Evolutionary conservation across 2,329 filamentous ascomycete genomes (phyloP), one percentile per base, ranked within the genome.

Genomic region (Neospermospora avenae): DNA sequence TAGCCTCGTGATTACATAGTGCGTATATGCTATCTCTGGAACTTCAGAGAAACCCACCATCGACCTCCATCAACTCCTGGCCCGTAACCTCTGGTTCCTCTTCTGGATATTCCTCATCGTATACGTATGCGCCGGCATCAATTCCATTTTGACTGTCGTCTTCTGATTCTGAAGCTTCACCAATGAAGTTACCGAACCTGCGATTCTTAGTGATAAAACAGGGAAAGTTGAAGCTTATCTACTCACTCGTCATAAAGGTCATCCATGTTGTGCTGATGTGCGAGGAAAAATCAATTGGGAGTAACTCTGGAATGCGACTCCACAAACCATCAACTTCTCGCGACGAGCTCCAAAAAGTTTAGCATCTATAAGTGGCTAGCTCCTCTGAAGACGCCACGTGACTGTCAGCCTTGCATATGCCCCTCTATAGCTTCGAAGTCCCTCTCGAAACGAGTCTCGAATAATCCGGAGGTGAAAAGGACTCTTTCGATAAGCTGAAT

Each of bases 101-200:
- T 55, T 84, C 85, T 31, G 83, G 81, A 52, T 83, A 82, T 25
- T 89, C 89, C 65, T 93, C 88, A 69, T 91, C 88, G 75, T 96
- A 96, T 70, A 88, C 86, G 71, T 93, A 92, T 70, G 90, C 88
- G 72, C 84, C 84, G 61, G 86, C 85, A 74, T 89, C 87, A 68
- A 86, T 84, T 74, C 88, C 86, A 71, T 85, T 84, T 73, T 91
- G 86, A 69, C 91, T 93, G 71, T 93, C 93, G 72, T 90, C 88
- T 72, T 96, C 93, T 59, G 91, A 95, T 74, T 89, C 89, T 74
- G 87, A 88, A 71, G 91, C 91, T 77, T 97, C 95, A 73, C 95
- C 95, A 74, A 98, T 96, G 77, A 95, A 98, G 80, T 98, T 98
- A 72, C 93, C 93, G 78, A 98, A 98, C 81, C 91, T 96, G 68